Percentiles rank a stretch among this genome's conserved stretches.
Conservation (phyloP, 2,329 filamentous ascomycete species). For the Calonectria pseudoturangicola region DNA sequence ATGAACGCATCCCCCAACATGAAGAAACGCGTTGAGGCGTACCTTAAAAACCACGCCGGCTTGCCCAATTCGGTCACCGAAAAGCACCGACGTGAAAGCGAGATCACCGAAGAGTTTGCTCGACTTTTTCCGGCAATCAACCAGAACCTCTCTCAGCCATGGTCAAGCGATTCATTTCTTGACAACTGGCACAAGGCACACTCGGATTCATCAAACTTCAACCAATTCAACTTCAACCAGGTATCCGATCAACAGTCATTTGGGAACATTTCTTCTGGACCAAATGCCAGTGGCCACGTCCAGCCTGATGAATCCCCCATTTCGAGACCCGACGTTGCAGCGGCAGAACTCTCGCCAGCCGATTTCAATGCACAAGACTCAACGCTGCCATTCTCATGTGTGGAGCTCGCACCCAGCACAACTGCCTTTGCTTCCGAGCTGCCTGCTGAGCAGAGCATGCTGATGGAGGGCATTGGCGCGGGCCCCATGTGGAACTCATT, state of each 20-base stretch:
- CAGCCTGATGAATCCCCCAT: neutral
- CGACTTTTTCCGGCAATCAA: conserved; percentile 65
- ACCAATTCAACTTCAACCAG: too few relatives aligned
- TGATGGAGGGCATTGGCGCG: neutral
- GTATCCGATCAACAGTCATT: neutral
- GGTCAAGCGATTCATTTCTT: conserved; percentile 28
- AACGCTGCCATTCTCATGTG: neutral
- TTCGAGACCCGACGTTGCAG: neutral
- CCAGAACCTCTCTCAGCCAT: conserved; percentile 51
- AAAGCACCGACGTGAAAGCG: conserved; percentile 64
- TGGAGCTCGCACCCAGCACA: too few relatives aligned
- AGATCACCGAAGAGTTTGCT: conserved; percentile 68
- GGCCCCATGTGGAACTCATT: neutral
- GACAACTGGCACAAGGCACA: neutral
- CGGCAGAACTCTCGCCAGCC: neutral
- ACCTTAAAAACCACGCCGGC: conserved; percentile 63
- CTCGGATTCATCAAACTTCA: too few relatives aligned
- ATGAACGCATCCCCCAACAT: conserved; percentile 77
- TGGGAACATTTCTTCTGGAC: neutral
- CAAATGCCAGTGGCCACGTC: too few relatives aligned
- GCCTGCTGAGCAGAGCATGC: neutral
- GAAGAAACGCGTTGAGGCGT: conserved; percentile 75
- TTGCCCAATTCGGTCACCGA: conserved; percentile 64
- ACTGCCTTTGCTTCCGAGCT: neutral
- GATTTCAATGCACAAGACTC: too few relatives aligned